Evolutionary conservation across 2,329 filamentous ascomycete genomes (phyloP).

Genomic region (Emmonsiellopsis sp.): DNA sequence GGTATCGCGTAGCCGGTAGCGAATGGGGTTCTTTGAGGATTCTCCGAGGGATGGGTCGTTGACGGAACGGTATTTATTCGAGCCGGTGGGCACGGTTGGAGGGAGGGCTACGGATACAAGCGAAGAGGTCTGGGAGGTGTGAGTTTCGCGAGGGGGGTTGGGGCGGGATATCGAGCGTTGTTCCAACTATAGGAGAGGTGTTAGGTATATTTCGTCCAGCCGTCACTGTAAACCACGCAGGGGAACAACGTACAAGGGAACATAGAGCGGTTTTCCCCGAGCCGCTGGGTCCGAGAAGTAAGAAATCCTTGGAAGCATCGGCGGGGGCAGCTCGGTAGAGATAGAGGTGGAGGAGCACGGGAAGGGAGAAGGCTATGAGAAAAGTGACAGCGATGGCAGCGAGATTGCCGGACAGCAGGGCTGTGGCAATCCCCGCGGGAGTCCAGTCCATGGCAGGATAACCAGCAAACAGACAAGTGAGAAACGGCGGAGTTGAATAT

Average conservation of each 20-base stretch:
- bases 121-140: conserved; percentile 54
- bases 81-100: conserved; percentile 41
- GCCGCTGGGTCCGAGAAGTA: conserved; percentile 72
- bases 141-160: conserved; percentile 36
- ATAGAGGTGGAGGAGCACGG: conserved; percentile 65
- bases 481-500: too few species aligned
- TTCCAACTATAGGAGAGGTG: conserved; percentile 28
- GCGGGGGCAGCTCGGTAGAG: conserved; percentile 57
- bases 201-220: neutral
- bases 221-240: too few species aligned
- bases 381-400: conserved; percentile 54
- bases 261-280: conserved; percentile 81
- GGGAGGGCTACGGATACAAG: conserved; percentile 49
- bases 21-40: conserved; percentile 24
- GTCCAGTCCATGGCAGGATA: conserved; percentile 22
- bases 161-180: conserved; percentile 28
- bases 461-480: too few species aligned
- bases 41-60: conserved; percentile 58
- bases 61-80: conserved; percentile 54
- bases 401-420: conserved; percentile 33
- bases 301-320: conserved; percentile 60
- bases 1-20: conserved; percentile 54
- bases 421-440: conserved; percentile 29
- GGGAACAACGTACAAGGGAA: conserved; percentile 51
- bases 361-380: conserved; percentile 61